Conservation (phyloP, 2,329 filamentous ascomycete species). For the Gaeumannomyces tritici region DNA sequence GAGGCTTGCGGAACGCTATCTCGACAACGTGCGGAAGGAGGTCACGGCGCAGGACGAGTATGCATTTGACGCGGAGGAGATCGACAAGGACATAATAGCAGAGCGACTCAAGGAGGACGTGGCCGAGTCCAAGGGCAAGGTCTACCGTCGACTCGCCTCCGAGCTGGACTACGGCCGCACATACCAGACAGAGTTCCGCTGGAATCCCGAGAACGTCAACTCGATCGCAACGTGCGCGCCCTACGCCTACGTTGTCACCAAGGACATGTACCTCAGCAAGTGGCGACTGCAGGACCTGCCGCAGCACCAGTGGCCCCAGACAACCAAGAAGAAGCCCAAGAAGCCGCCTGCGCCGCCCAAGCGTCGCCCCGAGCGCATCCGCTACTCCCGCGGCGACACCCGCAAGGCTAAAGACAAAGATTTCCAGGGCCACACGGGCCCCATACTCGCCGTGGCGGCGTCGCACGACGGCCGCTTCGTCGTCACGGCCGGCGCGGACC, state of each 20-base stretch:
- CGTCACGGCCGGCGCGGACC: slow-evolving; percentile 80
- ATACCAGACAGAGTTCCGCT: slow-evolving; percentile 63
- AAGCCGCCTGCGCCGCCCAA: slow-evolving; percentile 48
- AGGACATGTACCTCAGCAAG: slow-evolving; percentile 76
- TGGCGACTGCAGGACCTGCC: slow-evolving; percentile 71
- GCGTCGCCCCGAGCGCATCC: slow-evolving; percentile 52
- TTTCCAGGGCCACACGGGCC: slow-evolving; percentile 69
- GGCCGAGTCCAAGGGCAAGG: slow-evolving; percentile 79
- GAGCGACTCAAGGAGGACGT: slow-evolving; percentile 87
- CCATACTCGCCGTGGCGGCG: slow-evolving; percentile 76
- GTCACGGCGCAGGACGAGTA: slow-evolving; percentile 54
- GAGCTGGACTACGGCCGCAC: slow-evolving; percentile 62
- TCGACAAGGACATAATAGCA: slow-evolving; percentile 86
- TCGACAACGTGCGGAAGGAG: slow-evolving; percentile 80
- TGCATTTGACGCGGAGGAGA: slow-evolving; percentile 88
- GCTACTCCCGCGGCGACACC: slow-evolving; percentile 52
- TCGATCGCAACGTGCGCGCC: slow-evolving; percentile 70
- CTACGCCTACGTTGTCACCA: slow-evolving; percentile 80
- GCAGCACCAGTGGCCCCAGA: slow-evolving; percentile 49
- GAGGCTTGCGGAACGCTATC: slow-evolving; percentile 81
- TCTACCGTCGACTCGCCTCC: slow-evolving; percentile 72
- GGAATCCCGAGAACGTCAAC: slow-evolving; percentile 69
- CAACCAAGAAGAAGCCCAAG: slow-evolving; percentile 47
- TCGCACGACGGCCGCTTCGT: slow-evolving; percentile 86
- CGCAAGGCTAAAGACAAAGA: slow-evolving; percentile 50